A percentile compares a stretch with the other conserved stretches of the same genome.
These are phyloP conservation scores for Populus hybrid DNA, from an alignment of 441 rosid genomes.

Conservation along the genomic window DNA sequence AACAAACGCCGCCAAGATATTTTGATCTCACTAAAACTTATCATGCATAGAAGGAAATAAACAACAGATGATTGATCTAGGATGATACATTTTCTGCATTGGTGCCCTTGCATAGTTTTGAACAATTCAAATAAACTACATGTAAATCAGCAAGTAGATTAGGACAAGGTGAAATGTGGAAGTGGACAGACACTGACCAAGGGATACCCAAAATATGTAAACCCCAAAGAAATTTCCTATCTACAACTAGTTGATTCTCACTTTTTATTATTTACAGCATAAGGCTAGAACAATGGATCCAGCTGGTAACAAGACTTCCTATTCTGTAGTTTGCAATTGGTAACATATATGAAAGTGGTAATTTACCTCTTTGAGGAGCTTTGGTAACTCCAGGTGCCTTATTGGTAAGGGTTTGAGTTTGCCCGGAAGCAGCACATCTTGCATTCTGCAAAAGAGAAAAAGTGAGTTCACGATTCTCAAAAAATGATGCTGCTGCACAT, in stretches of 20 bases:
- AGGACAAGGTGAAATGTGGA: neutral
- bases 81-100: neutral
- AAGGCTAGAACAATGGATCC: neutral
- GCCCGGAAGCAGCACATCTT: constrained; percentile 58
- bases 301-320: neutral
- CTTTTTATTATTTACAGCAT: neutral
- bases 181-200: neutral
- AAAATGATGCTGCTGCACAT: neutral
- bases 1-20: neutral
- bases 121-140: neutral
- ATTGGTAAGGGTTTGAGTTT: constrained; percentile 65
- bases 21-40: neutral
- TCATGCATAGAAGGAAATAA: neutral
- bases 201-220: neutral
- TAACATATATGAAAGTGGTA: neutral
- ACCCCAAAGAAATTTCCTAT: neutral
- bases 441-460: constrained; percentile 43
- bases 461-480: neutral
- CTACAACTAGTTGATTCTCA: neutral
- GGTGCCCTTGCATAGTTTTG: neutral
- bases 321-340: neutral
- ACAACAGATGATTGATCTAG: neutral
- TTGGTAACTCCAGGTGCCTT: constrained; percentile 68
- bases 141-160: neutral
- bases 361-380: constrained; percentile 62